Conservation (phyloP, 805 yeast species). For the Nakazawaea populi region DNA sequence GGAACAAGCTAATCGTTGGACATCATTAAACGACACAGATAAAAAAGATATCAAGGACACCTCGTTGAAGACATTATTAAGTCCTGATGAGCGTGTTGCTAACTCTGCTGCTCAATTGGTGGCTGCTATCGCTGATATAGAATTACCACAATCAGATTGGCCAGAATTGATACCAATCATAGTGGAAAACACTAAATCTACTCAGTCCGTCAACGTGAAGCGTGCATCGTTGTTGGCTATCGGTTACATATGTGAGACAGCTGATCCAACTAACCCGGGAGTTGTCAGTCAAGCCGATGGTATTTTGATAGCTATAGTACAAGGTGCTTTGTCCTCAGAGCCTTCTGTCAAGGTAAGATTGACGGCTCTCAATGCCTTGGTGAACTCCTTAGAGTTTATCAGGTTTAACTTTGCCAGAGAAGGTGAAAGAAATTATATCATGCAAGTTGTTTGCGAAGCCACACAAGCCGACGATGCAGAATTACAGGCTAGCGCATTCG, state of each 20-base stretch:
- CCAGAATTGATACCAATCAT: conserved; percentile 75
- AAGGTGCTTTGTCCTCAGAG: conserved; percentile 88
- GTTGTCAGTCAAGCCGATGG: conserved; percentile 85
- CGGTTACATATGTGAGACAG: conserved; percentile 94
- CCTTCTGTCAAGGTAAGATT: conserved; percentile 69
- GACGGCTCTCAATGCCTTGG: conserved; percentile 89
- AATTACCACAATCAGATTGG: conserved; percentile 86
- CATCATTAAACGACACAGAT: conserved; percentile 44
- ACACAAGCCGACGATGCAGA: conserved; percentile 84
- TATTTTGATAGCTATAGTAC: conserved; percentile 90
- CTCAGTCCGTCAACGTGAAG: conserved; percentile 73
- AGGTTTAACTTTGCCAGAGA: conserved; percentile 84
- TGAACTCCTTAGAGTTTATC: conserved; percentile 85
- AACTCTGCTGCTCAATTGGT: conserved; percentile 88
- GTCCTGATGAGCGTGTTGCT: conserved; percentile 73
- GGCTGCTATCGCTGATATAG: conserved; percentile 96
- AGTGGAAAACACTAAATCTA: conserved; percentile 80
- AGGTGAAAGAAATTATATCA: conserved; percentile 92
- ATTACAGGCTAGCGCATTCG: conserved; percentile 91
- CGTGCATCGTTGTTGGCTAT: conserved; percentile 83
- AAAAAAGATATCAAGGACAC: conserved; percentile 62
- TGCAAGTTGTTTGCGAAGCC: conserved; percentile 99
- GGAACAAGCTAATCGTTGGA: conserved; percentile 71
- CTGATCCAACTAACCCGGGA: conserved; percentile 75
- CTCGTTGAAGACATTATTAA: conserved; percentile 57